These are phyloP conservation scores for Pseudogymnoascus sp. DNA, from an alignment of 2,329 filamentous ascomycete species.

Conservation along the genomic window DNA sequence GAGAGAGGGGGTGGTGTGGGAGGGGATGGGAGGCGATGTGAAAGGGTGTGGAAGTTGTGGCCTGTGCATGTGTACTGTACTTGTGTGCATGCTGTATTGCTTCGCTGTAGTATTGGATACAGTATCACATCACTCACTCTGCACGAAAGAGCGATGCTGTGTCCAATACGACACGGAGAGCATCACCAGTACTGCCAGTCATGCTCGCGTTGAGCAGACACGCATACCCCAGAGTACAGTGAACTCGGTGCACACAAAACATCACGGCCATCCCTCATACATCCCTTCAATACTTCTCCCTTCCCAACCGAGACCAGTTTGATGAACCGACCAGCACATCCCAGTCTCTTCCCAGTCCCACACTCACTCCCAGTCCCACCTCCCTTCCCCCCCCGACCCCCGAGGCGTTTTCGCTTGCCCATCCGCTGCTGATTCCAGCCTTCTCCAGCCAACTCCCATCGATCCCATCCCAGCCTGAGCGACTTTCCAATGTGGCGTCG, in stretches of 20 bases:
- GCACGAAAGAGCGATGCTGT: not conserved
- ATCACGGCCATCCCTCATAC: not conserved
- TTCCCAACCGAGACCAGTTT: slow-evolving; percentile 14
- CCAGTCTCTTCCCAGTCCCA: not conserved
- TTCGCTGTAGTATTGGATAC: slow-evolving; percentile 1
- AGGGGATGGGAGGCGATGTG: not conserved
- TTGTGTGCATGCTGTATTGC: not conserved
- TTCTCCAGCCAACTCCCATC: not conserved
- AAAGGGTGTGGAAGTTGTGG: not conserved
- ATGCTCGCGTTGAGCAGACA: not conserved
- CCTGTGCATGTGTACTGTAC: not conserved
- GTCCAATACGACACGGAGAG: not conserved
- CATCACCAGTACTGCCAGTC: not conserved
- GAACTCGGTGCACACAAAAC: not conserved
- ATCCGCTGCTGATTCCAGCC: not conserved
- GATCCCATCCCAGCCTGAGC: not conserved
- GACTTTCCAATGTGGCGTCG: slow-evolving; percentile 4
- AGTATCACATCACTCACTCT: not conserved
- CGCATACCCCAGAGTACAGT: not conserved
- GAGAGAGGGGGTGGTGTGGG: not conserved
- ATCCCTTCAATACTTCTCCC: slow-evolving; percentile 13
- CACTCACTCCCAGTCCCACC: not conserved
- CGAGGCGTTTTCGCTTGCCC: not conserved
- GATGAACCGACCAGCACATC: not conserved
- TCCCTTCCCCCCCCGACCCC: not conserved